Base-by-base conservation (phyloP, 2,329 filamentous ascomycete species). In the Aureobasidium lini region DNA sequence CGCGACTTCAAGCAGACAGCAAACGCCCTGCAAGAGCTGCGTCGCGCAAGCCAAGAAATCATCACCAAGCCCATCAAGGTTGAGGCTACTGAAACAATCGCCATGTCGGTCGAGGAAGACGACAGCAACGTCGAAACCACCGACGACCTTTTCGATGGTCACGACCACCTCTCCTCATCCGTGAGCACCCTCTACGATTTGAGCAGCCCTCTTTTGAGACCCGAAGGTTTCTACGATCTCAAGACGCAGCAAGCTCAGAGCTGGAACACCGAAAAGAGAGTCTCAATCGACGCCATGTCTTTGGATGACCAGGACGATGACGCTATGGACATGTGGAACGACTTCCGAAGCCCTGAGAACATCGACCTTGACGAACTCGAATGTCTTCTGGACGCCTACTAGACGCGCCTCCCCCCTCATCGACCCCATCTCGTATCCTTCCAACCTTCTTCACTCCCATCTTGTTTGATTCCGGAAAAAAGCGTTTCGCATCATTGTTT, bases 1-100 rank as follows among this genome's bases (percentile, higher is more conserved):
- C 89, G 88, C 69, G 94, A 97, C 73, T 99, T 99, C 70, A 96
- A 93, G 6, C 90, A 95, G 75, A 97, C 92, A 1, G 94, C 94
- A 15, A 89, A 90, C 65, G 90, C 87, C 50, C 83, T 97, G 66
- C 89, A 84, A 81, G 70, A 79, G 69, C 64, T 71, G 67, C 66
- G 74, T 65, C 59, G 75, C 68, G 68, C 71, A 66, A 69, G 69
- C 60, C 75, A 76, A 69, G 46, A 70, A 69, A 59, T 62, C 59
- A 59, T 69, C 60, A 60, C 62, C 44, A 62, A 64, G 15, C 64
- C 66, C 42, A 62, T 71, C 69, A 64, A 67, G 59, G 62, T 61
- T 11, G 60, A 74, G 69, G 75, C 69, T 32, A 60, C 60, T 7
- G 63, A 61, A 11, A 68, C 62, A 57, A 64, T 70, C 31, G 62